These are phyloP conservation scores for Lactarius sp. DNA, from an alignment of 768 basidiomycete species.

Conservation along the genomic window DNA sequence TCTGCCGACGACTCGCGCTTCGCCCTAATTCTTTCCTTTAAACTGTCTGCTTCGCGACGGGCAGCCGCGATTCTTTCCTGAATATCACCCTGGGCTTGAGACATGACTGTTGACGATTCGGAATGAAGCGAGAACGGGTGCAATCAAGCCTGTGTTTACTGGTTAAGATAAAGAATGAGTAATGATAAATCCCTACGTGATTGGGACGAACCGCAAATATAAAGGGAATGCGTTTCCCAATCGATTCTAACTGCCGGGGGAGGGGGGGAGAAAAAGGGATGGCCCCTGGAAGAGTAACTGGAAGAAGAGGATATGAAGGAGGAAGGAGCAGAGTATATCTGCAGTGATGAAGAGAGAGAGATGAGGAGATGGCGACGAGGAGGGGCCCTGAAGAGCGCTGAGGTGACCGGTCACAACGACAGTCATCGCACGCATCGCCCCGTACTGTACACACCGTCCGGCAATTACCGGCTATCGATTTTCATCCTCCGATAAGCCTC, in stretches of 20 bases:
- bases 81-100: slow-evolving; percentile 77
- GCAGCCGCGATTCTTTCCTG: slow-evolving; percentile 94
- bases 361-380: slow-evolving; percentile 20
- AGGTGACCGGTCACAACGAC: slow-evolving; percentile 19
- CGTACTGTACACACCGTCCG: neutral
- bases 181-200: slow-evolving; percentile 3
- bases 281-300: neutral
- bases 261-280: neutral
- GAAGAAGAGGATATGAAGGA: slow-evolving; percentile 2
- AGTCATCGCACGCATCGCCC: slow-evolving; percentile 1
- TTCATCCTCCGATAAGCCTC: slow-evolving; percentile 13
- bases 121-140: neutral
- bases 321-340: neutral
- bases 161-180: slow-evolving; percentile 1
- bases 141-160: slow-evolving; percentile 7
- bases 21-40: slow-evolving; percentile 98
- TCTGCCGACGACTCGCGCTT: slow-evolving; percentile 97
- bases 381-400: slow-evolving; percentile 19
- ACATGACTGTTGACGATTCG: slow-evolving; percentile 44
- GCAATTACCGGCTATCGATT: slow-evolving; percentile 10
- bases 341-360: neutral
- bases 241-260: slow-evolving; percentile 9
- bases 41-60: slow-evolving; percentile 89
- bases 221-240: slow-evolving; percentile 11
- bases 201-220: slow-evolving; percentile 1